Conservation (phyloP, 441 rosid species). For the Euphorbia schlechtendalii region DNA sequence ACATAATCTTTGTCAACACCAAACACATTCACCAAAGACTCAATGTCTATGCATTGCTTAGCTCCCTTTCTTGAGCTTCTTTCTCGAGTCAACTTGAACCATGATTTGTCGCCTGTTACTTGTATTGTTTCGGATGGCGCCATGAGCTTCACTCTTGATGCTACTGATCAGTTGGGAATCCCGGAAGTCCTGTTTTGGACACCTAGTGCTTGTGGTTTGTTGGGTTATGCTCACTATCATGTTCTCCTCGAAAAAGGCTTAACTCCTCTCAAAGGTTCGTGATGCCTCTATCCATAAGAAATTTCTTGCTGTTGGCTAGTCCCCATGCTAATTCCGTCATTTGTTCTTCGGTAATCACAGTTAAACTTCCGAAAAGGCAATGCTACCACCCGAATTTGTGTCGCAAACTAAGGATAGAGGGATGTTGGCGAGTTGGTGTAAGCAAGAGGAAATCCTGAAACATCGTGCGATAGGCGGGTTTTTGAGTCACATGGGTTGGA, state of each 20-base stretch:
- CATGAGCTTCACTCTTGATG: constrained; percentile 12
- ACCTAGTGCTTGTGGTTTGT: constrained; percentile 6
- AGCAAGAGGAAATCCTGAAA: constrained; percentile 6
- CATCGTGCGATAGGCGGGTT: constrained; percentile 11
- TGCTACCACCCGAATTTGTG: not conserved
- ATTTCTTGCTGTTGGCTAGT: too few relatives aligned
- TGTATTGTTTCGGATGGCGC: constrained; percentile 12
- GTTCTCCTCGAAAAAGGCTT: not conserved
- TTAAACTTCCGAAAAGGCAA: not conserved
- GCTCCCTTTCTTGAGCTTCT: not conserved
- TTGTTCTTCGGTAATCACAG: too few relatives aligned
- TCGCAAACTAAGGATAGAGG: constrained; percentile 3
- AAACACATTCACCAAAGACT: constrained; percentile 31
- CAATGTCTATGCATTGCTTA: constrained; percentile 4
- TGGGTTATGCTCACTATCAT: not conserved
- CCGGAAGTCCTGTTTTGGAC: not conserved
- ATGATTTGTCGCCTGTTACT: not conserved
- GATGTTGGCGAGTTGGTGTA: constrained; percentile 9
- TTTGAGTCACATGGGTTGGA: constrained; percentile 18
- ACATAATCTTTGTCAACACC: constrained; percentile 40
- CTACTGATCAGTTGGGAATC: constrained; percentile 5
- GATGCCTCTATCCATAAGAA: too few relatives aligned
- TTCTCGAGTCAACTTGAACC: not conserved
- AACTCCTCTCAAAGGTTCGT: constrained; percentile 10
- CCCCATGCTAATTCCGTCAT: too few relatives aligned